These are phyloP conservation scores for Debaryomyces castellii DNA, from an alignment of 805 yeast genomes.

Conservation along the genomic window DNA sequence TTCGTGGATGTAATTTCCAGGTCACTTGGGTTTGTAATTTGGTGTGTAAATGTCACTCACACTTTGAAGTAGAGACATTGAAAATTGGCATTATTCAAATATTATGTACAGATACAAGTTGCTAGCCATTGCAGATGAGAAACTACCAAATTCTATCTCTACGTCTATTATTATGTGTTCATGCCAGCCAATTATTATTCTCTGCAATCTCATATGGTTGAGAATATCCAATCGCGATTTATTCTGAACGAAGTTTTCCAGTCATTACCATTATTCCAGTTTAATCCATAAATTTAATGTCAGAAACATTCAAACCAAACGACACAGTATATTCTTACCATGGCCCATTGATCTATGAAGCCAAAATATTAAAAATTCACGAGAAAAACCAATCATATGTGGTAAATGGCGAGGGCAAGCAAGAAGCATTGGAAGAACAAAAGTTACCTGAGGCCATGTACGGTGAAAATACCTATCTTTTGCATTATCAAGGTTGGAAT, in stretches of 20 bases:
- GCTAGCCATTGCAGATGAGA: no score
- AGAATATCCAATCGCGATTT: not conserved
- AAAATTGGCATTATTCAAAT: no score
- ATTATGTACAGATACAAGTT: no score
- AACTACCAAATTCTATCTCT: no score
- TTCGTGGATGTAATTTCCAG: no score
- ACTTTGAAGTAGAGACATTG: no score
- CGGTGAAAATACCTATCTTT: slow-evolving; percentile 49
- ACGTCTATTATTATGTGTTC: no score
- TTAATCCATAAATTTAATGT: not conserved
- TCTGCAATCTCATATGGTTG: not conserved
- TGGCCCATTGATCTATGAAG: slow-evolving; percentile 88
- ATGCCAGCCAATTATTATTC: no score
- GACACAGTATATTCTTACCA: slow-evolving; percentile 67
- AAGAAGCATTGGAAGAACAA: slow-evolving; percentile 30
- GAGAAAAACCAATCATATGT: slow-evolving; percentile 49
- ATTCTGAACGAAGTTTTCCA: not conserved
- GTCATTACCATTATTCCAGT: not conserved
- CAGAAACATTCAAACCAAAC: slow-evolving; percentile 18
- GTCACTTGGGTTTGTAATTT: no score
- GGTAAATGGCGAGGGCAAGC: slow-evolving; percentile 39
- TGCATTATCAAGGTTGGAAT: slow-evolving; percentile 97
- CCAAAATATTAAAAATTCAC: slow-evolving; percentile 68
- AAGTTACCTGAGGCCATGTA: slow-evolving; percentile 25
- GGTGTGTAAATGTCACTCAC: no score